Base-by-base conservation (phyloP, 1,284 basidiomycete genomes). In the Pseudozyma hubeiensis region DNA sequence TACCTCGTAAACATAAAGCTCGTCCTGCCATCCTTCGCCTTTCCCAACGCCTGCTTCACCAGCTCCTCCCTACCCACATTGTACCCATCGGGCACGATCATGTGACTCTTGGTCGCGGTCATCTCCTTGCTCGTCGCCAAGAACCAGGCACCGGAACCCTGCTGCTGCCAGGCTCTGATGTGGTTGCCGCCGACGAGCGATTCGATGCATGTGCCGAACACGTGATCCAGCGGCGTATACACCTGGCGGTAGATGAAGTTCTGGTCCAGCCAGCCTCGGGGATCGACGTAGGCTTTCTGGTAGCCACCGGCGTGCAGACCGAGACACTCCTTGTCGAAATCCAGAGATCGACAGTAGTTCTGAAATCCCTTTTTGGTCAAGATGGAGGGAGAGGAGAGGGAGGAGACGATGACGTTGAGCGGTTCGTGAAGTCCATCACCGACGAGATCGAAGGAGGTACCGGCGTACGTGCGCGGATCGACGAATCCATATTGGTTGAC, bases 151-250 rank as follows among this genome's bases (percentile, higher is more conserved):
- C 72, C 93, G 7, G 87, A 85, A 0, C 90, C 91, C 39, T 75
- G 67, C 48, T 79, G 78, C 35, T 81, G 78, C 78, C 78, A 81
- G 63, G 91, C 87, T 84, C 96, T 93, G 4, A 88, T 84, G 92
- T 98, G 95, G 79, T 92, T 89, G 4, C 95, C 95, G 7, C 95
- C 95, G 64, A 92, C 80, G 49, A 97, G 88, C 3, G 92, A 92
- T 85, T 98, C 93, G 75, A 70, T 64, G 55, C 82, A 83, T 3
- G 78, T 78, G 7, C 73, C 72, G 24, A 80, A 51, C 31, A 71
- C 48, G 46, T 75, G 49, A 61, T 79, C 57, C 44, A 78, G 37
- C 31, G 68, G 61, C 0, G 79, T 79, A 52, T 78, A 78, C 1
- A 78, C 73, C 30, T 79, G 47, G 46, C 79, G 68, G 41, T 76